phyloP scores from a whole-genome alignment of 768 basidiomycete species.

The Rhizopogon sp. region DNA sequence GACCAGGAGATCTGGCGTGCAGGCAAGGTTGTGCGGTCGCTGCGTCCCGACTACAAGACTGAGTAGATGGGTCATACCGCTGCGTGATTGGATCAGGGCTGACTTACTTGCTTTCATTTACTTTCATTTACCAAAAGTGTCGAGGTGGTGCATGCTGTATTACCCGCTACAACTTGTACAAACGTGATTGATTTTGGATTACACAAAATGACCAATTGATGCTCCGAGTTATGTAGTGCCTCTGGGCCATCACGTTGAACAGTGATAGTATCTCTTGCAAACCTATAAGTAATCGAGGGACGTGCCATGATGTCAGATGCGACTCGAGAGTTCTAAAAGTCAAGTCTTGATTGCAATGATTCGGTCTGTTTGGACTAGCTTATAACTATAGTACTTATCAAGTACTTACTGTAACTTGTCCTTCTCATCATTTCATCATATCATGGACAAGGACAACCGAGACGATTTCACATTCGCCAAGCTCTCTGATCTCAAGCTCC shows the following conservation, averaged over 20 bases:
- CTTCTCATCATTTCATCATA: too few species aligned
- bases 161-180: slow-evolving; percentile 14
- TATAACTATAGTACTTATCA: too few species aligned
- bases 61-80: slow-evolving; percentile 30
- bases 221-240: not conserved
- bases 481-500: slow-evolving; percentile 82
- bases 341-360: too few species aligned
- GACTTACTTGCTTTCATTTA: not conserved
- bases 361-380: too few species aligned
- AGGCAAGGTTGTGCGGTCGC: slow-evolving; percentile 86
- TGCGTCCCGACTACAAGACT: slow-evolving; percentile 82
- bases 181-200: not conserved
- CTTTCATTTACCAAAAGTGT: slow-evolving; percentile 14
- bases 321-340: too few species aligned
- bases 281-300: too few species aligned
- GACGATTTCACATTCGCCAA: slow-evolving; percentile 94
- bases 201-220: not conserved
- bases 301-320: too few species aligned
- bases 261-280: too few species aligned
- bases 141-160: slow-evolving; percentile 15
- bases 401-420: too few species aligned
- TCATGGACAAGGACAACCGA: slow-evolving; percentile 59
- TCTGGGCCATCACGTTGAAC: too few species aligned
- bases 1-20: slow-evolving; percentile 99
- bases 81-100: not conserved